These are phyloP conservation scores for Xylariales sp. DNA, from an alignment of 2,329 filamentous ascomycete species.

Conservation along the genomic window DNA sequence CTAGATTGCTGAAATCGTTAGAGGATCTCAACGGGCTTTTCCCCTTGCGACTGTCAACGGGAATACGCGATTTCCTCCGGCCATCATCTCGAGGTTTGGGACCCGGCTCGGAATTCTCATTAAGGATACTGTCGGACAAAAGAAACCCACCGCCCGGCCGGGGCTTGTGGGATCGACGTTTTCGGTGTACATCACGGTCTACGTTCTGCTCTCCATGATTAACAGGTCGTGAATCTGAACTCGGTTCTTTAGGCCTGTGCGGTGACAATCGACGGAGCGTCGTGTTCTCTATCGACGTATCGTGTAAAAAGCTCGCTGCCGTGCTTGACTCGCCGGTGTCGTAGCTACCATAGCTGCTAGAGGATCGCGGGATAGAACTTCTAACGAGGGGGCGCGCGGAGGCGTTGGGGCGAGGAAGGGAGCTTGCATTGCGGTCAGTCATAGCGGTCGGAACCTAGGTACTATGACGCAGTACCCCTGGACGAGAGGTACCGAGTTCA, in stretches of 20 bases:
- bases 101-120: slow-evolving; percentile 39
- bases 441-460: slow-evolving; percentile 44
- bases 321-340: slow-evolving; percentile 60
- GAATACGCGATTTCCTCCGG: slow-evolving; percentile 49
- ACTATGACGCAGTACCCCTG: slow-evolving; percentile 17
- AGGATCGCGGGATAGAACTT: slow-evolving; percentile 48
- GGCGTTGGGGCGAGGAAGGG: slow-evolving; percentile 42
- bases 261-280: slow-evolving; percentile 40
- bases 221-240: slow-evolving; percentile 33
- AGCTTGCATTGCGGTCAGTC: slow-evolving; percentile 48
- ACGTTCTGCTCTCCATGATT: slow-evolving; percentile 37
- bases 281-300: slow-evolving; percentile 34
- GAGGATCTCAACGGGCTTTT: slow-evolving; percentile 41
- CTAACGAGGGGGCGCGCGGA: slow-evolving; percentile 37
- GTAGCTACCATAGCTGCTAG: slow-evolving; percentile 53
- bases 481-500: slow-evolving; percentile 4
- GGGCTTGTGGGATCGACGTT: slow-evolving; percentile 54
- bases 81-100: slow-evolving; percentile 46
- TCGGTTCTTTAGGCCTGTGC: slow-evolving; percentile 33
- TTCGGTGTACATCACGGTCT: slow-evolving; percentile 41
- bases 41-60: slow-evolving; percentile 46
- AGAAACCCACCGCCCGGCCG: slow-evolving; percentile 64
- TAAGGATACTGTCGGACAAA: slow-evolving; percentile 57
- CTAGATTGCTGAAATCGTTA: slow-evolving; percentile 31
- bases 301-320: slow-evolving; percentile 47